Evolutionary conservation across 2,329 filamentous ascomycete genomes (phyloP).

Genomic region (Davidsoniella eucalypti): DNA sequence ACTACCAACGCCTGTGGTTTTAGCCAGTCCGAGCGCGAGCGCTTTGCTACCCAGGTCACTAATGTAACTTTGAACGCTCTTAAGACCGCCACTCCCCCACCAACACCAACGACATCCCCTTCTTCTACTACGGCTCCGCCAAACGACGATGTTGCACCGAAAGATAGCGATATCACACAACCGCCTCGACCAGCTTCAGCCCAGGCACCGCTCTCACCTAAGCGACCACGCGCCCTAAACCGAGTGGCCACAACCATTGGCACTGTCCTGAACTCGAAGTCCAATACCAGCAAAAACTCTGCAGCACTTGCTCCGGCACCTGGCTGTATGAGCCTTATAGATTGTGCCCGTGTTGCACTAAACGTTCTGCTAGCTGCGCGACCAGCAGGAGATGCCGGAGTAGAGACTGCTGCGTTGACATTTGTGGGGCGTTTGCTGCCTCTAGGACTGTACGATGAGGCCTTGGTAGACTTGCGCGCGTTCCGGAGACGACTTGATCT

Average conservation of each 20-base stretch:
- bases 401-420: conserved; percentile 58
- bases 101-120: not conserved
- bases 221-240: conserved; percentile 45
- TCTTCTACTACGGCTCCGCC: not conserved
- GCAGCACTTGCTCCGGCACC: conserved; percentile 20
- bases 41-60: conserved; percentile 55
- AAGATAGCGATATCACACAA: not conserved
- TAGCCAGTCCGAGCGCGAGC: conserved; percentile 42
- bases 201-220: conserved; percentile 32
- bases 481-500: conserved; percentile 46
- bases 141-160: not conserved
- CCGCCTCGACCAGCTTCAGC: conserved; percentile 6
- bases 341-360: conserved; percentile 55
- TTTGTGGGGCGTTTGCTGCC: conserved; percentile 49
- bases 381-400: conserved; percentile 33
- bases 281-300: conserved; percentile 15
- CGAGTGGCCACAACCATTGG: conserved; percentile 37
- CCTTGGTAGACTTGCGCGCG: conserved; percentile 49
- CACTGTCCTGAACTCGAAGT: conserved; percentile 18
- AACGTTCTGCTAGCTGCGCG: conserved; percentile 30
- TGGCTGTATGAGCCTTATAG: conserved; percentile 40
- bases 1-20: conserved; percentile 21
- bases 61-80: conserved; percentile 55
- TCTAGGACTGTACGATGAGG: conserved; percentile 49
- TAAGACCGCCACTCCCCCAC: conserved; percentile 32